phyloP scores from a whole-genome alignment of 2,329 filamentous ascomycete genomes.

The Verticillium zaregamsianum region DNA sequence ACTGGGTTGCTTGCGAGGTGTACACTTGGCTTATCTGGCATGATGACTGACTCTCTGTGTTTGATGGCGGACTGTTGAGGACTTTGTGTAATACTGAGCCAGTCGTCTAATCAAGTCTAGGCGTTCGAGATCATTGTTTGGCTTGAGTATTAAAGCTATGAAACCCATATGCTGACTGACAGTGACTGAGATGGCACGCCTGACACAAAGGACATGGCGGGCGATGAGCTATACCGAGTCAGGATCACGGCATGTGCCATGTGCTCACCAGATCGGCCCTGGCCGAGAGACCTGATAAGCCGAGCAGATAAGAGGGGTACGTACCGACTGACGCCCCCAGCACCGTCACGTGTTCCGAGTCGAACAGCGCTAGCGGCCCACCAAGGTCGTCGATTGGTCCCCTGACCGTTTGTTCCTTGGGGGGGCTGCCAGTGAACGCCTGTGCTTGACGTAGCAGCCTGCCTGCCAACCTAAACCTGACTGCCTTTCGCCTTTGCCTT shows the following conservation, averaged over 20 bases:
- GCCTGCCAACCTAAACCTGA: constrained; percentile 9
- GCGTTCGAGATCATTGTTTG: no score
- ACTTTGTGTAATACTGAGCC: no score
- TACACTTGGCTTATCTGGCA: background rate
- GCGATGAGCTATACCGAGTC: background rate
- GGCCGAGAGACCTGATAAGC: background rate
- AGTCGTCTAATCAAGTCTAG: no score
- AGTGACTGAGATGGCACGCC: background rate
- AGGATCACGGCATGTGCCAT: background rate
- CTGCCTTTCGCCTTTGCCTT: constrained; percentile 4
- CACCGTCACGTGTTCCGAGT: background rate
- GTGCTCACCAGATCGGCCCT: background rate
- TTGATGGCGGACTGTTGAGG: no score
- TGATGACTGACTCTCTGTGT: no score
- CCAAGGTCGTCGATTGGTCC: constrained; percentile 1
- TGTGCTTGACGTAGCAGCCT: constrained; percentile 11
- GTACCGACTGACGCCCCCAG: background rate
- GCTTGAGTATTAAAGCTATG: no score
- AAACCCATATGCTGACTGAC: background rate
- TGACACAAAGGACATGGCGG: background rate
- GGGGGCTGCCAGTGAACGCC: background rate
- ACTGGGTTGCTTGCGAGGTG: background rate
- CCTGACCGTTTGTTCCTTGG: constrained; percentile 2
- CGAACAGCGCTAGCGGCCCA: background rate
- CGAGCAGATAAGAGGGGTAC: background rate